Evolutionary conservation across 352 stramenopile genomes (phyloP), one percentile per base, ranked within the genome.

Genomic region (Globisporangium alternatum): DNA sequence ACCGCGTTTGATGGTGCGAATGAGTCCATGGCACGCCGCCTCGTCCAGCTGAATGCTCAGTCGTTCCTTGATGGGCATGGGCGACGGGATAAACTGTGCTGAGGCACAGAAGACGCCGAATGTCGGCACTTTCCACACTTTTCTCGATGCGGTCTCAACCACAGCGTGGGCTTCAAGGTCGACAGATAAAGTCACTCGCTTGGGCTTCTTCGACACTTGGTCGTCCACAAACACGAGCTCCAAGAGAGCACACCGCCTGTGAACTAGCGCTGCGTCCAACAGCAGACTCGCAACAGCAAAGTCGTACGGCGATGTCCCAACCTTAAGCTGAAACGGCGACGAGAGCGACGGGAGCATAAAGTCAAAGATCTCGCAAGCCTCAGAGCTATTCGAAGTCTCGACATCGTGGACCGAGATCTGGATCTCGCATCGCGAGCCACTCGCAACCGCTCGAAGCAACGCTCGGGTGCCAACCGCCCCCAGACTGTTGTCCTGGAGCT

Each of bases 281-380:
- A 92, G 61, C 61, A 89, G 68, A 55, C 69, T 77, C 13, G 81
- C 83, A 4, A 90, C 79, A 5, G 78, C 83, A 33, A 78, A 88
- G 5, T 80, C 77, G 39, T 89, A 92, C 5, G 83, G 83, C 5
- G 83, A 90, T 15, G 72, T 69, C 1, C 74, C 72, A 3, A 90
- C 63, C 41, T 64, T 48, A 12, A 92, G 78, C 56, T 76, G 67
- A 62, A 85, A 90, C 5, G 83, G 83, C 12, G 83, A 92, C 35
- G 78, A 73, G 51, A 76, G 62, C 0, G 77, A 86, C 5, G 83
- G 81, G 13, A 90, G 41, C 60, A 69, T 71, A 2, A 70, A 65
- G 37, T 92, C 83, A 33, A 92, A 92, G 10, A 89, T 81, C 13
- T 51, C 31, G 1, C 67, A 17, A 21, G 68, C 72, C 30, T 78